Evolutionary conservation across 2,329 filamentous ascomycete species (phyloP).

Genomic region (Ampelomyces quisqualis): DNA sequence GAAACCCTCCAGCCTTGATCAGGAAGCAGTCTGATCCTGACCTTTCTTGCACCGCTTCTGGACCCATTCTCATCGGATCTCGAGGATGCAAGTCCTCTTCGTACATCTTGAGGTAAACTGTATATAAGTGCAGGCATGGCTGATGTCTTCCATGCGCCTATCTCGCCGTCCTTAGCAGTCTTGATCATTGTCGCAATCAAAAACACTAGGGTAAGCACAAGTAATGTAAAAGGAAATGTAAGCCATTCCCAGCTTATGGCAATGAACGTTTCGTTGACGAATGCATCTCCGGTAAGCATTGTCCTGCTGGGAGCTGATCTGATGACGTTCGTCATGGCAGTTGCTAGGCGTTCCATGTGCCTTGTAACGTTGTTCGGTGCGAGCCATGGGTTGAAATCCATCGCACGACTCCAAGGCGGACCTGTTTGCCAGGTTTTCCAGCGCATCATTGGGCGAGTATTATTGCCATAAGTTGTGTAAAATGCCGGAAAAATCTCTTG

Average conservation of each 20-base stretch:
- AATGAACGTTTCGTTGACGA: slow-evolving; percentile 12
- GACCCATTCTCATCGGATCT: neutral
- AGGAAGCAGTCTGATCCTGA: slow-evolving; percentile 13
- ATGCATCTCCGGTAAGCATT: slow-evolving; percentile 12
- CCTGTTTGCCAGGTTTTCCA: slow-evolving; percentile 1
- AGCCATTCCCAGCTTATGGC: slow-evolving; percentile 29
- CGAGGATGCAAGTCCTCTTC: slow-evolving; percentile 10
- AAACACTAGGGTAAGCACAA: slow-evolving; percentile 25
- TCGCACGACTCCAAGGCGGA: neutral
- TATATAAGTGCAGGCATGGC: slow-evolving; percentile 33
- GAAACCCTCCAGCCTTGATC: slow-evolving; percentile 19
- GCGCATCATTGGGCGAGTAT: slow-evolving; percentile 2
- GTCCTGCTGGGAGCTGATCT: slow-evolving; percentile 9
- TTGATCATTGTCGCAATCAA: slow-evolving; percentile 26
- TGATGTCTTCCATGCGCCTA: slow-evolving; percentile 36
- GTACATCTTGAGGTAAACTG: slow-evolving; percentile 22
- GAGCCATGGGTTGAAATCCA: slow-evolving; percentile 11
- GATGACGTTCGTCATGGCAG: slow-evolving; percentile 21
- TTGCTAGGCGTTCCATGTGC: slow-evolving; percentile 21
- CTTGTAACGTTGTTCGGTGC: slow-evolving; percentile 23
- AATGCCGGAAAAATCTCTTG: slow-evolving; percentile 6
- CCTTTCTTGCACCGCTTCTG: neutral
- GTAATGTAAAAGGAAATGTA: slow-evolving; percentile 22
- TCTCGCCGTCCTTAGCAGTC: slow-evolving; percentile 14
- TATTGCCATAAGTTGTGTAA: slow-evolving; percentile 11